These are phyloP conservation scores for Crithidia expoeki DNA, from an alignment of 208 protist genomes.

Conservation along the genomic window DNA sequence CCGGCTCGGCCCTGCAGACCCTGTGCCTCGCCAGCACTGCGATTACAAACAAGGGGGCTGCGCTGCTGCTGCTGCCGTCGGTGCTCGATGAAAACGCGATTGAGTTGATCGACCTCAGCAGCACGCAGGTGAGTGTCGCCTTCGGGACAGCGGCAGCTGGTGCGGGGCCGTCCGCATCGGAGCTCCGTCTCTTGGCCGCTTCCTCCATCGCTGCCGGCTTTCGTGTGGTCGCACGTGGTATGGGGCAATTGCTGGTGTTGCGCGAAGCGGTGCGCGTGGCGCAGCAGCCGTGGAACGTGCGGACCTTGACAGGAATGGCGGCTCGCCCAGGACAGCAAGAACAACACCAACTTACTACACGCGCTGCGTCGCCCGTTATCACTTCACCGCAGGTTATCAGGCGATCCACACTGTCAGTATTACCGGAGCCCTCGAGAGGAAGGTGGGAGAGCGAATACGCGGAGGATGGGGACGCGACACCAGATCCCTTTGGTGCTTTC, in stretches of 20 bases:
- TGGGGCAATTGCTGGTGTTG: constrained; percentile 36
- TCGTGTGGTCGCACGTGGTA: constrained; percentile 30
- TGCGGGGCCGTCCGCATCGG: constrained; percentile 1
- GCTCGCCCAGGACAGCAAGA: not conserved
- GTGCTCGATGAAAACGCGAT: constrained; percentile 54
- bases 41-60: constrained; percentile 38
- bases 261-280: constrained; percentile 19
- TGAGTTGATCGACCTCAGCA: constrained; percentile 62
- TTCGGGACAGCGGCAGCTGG: not conserved
- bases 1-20: constrained; percentile 50
- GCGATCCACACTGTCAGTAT: not conserved
- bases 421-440: not conserved
- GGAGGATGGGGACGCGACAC: not conserved
- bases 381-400: not conserved
- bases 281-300: constrained; percentile 26
- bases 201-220: constrained; percentile 21
- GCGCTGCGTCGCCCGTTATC: not conserved
- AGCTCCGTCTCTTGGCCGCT: constrained; percentile 20
- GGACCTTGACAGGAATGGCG: not conserved
- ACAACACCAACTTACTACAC: not conserved
- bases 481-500: constrained; percentile 6
- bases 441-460: not conserved
- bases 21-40: constrained; percentile 60
- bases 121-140: constrained; percentile 30
- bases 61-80: constrained; percentile 35